Evolutionary conservation across 768 basidiomycete genomes (phyloP).

Genomic region (Chalciporus pseudorubinellus): DNA sequence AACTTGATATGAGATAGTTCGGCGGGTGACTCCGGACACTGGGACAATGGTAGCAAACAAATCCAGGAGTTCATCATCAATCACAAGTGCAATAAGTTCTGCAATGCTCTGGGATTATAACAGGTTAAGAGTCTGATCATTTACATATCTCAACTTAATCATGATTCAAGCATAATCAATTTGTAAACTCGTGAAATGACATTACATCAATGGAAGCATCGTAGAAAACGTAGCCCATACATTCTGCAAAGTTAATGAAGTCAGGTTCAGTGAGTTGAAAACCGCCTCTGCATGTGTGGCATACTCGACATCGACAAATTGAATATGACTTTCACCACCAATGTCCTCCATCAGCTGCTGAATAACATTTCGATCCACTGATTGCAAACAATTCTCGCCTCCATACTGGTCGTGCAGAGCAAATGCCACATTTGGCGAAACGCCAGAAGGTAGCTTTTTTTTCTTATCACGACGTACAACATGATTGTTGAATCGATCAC

Average conservation of each 20-base stretch:
- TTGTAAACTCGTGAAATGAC: too few species aligned
- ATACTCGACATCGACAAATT: constrained; percentile 20
- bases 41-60: neutral
- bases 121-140: neutral
- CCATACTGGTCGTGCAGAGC: constrained; percentile 15
- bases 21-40: neutral
- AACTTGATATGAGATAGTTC: neutral
- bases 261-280: constrained; percentile 3
- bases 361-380: constrained; percentile 19
- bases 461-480: constrained; percentile 10
- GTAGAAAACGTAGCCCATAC: constrained; percentile 20
- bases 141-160: neutral
- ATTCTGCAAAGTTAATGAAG: constrained; percentile 14
- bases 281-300: constrained; percentile 11
- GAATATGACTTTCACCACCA: constrained; percentile 21
- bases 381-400: constrained; percentile 18
- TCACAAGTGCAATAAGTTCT: constrained; percentile 1
- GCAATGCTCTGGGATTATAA: neutral
- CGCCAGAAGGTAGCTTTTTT: constrained; percentile 24
- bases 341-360: constrained; percentile 21
- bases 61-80: neutral
- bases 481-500: constrained; percentile 19
- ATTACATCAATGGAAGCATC: constrained; percentile 19
- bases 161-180: too few species aligned
- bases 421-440: constrained; percentile 21